Base-by-base conservation (phyloP, 2,329 filamentous ascomycete species). In the Coleophoma eucalyptorum region DNA sequence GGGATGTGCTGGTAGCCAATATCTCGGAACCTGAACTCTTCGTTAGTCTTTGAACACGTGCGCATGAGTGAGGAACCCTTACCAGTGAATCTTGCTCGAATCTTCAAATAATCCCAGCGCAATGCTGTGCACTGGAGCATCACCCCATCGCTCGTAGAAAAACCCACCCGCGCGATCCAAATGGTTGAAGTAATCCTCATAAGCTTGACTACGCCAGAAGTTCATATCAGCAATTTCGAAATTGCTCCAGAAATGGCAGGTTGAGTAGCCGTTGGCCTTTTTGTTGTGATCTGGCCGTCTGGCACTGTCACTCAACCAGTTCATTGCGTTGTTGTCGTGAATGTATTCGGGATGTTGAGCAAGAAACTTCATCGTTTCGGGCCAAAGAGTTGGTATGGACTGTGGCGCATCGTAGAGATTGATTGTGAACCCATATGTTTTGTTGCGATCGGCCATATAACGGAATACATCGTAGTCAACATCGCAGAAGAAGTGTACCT, bases 221-320 rank as follows among this genome's bases (percentile, higher is more conserved):
- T 81, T 81, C 80, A 99, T 82, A 69, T 97, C 90, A 43, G 82
- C 93, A 62, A 99, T 93, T 71, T 99, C 94, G 62, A 99, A 99
- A 71, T 99, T 99, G 63, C 87, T 94, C 94, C 94, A 99, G 77
- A 99, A 99, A 70, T 99, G 94, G 69, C 94, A 99, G 2, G 94
- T 97, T 33, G 90, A 96, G 75, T 96, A 99, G 33, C 94, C 94
- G 62, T 96, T 88, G 6, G 93, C 93, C 56, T 86, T 83, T 49
- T 78, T 68, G 65, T 90, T 90, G 69, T 96, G 88, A 13, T 90
- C 82, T 1, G 93, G 92, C 45, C 94, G 81, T 44, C 85, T 80
- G 50, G 78, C 70, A 55, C 81, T 83, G 67, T 99, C 94, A 1
- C 86, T 89, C 55, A 99, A 70, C 93, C 93, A 99, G 33, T 81